Percentiles rank a stretch among this genome's conserved stretches.
Conservation (phyloP, 306 rosid genomes). For the Vigna trinervia region DNA sequence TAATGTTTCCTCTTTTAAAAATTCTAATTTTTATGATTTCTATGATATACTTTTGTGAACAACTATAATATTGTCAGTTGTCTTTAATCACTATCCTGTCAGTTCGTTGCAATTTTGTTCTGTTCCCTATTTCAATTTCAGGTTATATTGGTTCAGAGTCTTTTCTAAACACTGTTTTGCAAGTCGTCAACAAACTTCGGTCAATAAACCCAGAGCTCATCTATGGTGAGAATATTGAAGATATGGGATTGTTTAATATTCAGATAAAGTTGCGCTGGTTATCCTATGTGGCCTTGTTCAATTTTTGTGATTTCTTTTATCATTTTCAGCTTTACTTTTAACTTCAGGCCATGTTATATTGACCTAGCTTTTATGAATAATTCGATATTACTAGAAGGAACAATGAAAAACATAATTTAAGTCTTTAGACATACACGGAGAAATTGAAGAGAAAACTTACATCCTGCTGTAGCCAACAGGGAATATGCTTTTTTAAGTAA, state of each 20-base stretch:
- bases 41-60: constrained; percentile 21
- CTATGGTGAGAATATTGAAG: constrained; percentile 53
- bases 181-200: constrained; percentile 80
- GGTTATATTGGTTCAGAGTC: constrained; percentile 94
- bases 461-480: constrained; percentile 19
- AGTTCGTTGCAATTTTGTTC: neutral
- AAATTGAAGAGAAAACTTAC: constrained; percentile 23
- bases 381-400: constrained; percentile 6
- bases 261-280: neutral
- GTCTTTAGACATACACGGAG: constrained; percentile 12
- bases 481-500: constrained; percentile 10
- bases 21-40: constrained; percentile 2
- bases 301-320: constrained; percentile 32
- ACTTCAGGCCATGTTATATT: constrained; percentile 5
- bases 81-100: constrained; percentile 3
- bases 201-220: constrained; percentile 70
- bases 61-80: constrained; percentile 4
- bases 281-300: constrained; percentile 1
- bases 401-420: neutral
- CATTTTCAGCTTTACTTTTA: constrained; percentile 20
- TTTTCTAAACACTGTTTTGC: constrained; percentile 71
- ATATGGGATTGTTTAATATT: constrained; percentile 1
- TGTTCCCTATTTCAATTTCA: constrained; percentile 44
- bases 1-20: neutral
- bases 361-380: neutral